phyloP scores from a whole-genome alignment of 2,329 filamentous ascomycete species.

The Colletotrichum musicola region DNA sequence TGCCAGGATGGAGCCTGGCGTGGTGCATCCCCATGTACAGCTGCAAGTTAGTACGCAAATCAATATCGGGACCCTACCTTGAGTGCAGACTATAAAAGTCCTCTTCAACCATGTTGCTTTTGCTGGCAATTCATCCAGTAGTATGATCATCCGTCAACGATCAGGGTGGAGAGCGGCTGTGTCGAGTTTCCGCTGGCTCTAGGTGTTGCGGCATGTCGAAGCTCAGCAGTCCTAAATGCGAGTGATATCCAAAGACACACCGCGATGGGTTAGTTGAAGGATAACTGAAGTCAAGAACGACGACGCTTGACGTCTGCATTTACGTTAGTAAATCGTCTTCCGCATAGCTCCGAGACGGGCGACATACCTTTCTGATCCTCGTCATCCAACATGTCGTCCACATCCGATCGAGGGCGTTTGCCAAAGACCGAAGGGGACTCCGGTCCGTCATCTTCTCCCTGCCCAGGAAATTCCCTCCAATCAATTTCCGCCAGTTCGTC shows the following conservation, averaged over 20 bases:
- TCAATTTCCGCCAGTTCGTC: conserved; percentile 44
- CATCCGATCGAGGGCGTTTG: conserved; percentile 43
- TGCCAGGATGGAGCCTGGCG: conserved; percentile 7
- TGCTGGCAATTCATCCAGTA: not conserved
- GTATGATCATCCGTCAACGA: not conserved
- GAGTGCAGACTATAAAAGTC: not conserved
- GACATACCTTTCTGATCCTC: conserved; percentile 43
- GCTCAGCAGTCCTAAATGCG: conserved; percentile 20
- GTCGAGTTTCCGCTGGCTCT: not conserved
- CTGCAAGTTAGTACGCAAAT: conserved; percentile 34
- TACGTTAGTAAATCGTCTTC: conserved; percentile 30
- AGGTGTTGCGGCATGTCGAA: not conserved
- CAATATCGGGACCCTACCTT: conserved; percentile 32
- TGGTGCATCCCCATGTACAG: conserved; percentile 9
- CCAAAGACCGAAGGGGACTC: conserved; percentile 34
- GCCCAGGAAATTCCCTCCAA: conserved; percentile 44
- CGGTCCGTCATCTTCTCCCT: conserved; percentile 35
- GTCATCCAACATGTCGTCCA: conserved; percentile 41
- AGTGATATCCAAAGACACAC: not conserved
- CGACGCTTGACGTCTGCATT: conserved; percentile 44
- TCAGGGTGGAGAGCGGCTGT: no score
- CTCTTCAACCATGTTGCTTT: not conserved
- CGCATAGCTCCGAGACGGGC: not conserved
- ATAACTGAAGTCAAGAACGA: conserved; percentile 39
- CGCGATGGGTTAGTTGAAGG: conserved; percentile 29